Base-by-base conservation (phyloP, 306 rosid genomes). In the Quercus berberidifolia region DNA sequence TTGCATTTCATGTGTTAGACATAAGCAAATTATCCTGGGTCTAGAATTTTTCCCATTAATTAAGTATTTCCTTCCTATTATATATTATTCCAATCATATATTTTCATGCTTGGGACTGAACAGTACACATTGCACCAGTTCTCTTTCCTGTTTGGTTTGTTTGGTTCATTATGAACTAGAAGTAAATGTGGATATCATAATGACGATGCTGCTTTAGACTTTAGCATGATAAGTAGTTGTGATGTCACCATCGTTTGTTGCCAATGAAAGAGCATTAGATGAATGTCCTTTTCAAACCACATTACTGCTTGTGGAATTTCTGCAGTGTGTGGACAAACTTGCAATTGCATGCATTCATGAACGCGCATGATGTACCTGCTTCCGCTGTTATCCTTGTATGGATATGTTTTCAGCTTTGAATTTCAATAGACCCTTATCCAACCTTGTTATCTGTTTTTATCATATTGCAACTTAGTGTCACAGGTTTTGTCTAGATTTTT, bases 141-240 rank as follows among this genome's bases (percentile, higher is more conserved):
- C 41, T 54, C 43, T 35, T 18, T 55, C 30, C 21, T 67, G 63
- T 77, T 55, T 71, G 11, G 71, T 77, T 59, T 69, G 71, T 75
- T 71, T 70, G 49, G 82, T 76, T 72, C 72, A 59, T 65, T 30
- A 21, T 79, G 23, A 64, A 77, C 76, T 72, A 18, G 63, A 76
- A 82, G 73, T 81, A 82, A 83, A 74, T 85, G 84, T 71, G 78
- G 81, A 73, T 49, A 82, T 84, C 77, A 78, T 78, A 74, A 70
- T 38, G 64, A 55, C 55, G 41, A 80, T 79, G 81, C 80, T 83
- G 77, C 86, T 84, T 87, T 90, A 90, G 93, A 87, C 90, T 82
- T 86, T 74, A 67, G 87, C 79, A 86, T 74, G 82, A 71, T 82
- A 86, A 89, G 96, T 89, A 46, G 94, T 86, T 91, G 97, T 85